Conservation (phyloP, 257 asterid species). For the Capsicum rhomboideum region DNA sequence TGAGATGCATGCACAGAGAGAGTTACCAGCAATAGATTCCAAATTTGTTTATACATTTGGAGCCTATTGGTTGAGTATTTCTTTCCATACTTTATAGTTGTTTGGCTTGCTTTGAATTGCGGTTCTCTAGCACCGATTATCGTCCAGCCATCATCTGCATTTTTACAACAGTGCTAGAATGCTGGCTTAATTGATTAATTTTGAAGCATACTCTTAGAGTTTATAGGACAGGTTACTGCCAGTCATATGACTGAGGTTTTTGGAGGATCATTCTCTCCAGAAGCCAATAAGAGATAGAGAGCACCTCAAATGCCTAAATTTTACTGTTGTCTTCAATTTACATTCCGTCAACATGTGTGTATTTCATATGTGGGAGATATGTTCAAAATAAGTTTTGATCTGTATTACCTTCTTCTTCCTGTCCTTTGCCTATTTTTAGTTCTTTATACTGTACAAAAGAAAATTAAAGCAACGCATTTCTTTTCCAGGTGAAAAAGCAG, state of each 20-base stretch:
- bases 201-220: neutral
- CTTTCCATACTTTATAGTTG: neutral
- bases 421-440: neutral
- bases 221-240: neutral
- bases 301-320: neutral
- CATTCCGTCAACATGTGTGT: neutral
- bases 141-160: neutral
- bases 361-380: neutral
- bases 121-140: neutral
- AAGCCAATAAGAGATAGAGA: neutral
- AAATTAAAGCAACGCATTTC: neutral
- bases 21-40: neutral
- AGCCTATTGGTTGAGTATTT: neutral
- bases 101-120: neutral
- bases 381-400: neutral
- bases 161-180: neutral
- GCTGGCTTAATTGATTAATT: neutral
- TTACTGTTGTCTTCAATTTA: neutral
- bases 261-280: neutral
- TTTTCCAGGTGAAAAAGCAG: slow-evolving; percentile 17
- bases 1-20: neutral
- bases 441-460: neutral
- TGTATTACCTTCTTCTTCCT: neutral
- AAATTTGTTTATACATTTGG: neutral
- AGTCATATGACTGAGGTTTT: neutral